Evolutionary conservation across 2,329 filamentous ascomycete species (phyloP), one percentile per base, ranked within the genome.

Genomic region (Arthrobotrys pseudoclavata): DNA sequence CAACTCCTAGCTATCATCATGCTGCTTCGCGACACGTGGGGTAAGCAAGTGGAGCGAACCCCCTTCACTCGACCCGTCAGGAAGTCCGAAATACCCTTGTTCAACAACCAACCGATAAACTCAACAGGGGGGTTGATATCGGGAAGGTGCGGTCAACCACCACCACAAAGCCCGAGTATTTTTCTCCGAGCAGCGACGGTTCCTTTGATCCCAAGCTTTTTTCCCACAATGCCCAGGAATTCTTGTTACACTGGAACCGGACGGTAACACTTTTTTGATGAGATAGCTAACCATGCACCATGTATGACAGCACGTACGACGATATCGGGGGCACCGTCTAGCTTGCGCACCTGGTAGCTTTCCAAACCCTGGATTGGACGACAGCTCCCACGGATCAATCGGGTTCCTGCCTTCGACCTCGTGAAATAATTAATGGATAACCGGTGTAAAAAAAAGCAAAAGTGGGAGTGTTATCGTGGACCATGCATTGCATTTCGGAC

Each of bases 11-110:
- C n/a, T n/a, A 18, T 50, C 34, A 20, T 75, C 45, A 67, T 69
- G 55, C 62, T 37, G 12, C 31, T 13, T 66, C 37, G 50, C 48
- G 57, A 61, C 71, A 76, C 71, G 71, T 76, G 71, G 47, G 71
- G 64, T 67, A 20, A 61, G 20, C 53, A 29, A 29, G 15, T 55
- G 40, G 47, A 62, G 15, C 15, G 34, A 24, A 22, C 18, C 20
- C 20, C 42, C 42, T 20, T 45, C 37, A 72, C 57, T 37, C 15
- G 61, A n/a, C 50, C 60, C 57, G 69, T 47, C 68, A 71, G 69
- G 50, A 72, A 72, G 69, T 55, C 68, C 69, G 50, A 57, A 10
- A 55, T 45, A 74, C 37, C 61, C 69, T 45, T 34, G 69, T 64
- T 48, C 50, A 29, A 66, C 24, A 26, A 20, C 48, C 7, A 37